A percentile compares a stretch with the other conserved stretches of the same genome.
phyloP scores from a whole-genome alignment of 1,139 yeast genomes.

The Taiozyma onychis region DNA sequence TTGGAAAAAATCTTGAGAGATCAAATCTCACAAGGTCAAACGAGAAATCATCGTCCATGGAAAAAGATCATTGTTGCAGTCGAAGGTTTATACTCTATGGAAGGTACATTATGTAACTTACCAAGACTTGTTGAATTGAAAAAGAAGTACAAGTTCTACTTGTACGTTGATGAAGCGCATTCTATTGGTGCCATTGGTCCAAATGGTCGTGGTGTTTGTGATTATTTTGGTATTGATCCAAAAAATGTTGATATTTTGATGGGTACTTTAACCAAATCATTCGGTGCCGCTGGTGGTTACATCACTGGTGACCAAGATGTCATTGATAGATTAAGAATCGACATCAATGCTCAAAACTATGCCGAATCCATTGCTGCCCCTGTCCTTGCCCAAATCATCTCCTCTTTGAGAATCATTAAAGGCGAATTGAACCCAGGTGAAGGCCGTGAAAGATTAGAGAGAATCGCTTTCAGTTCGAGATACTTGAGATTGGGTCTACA shows the following conservation, averaged over 20 bases:
- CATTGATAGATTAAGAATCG: constrained; percentile 69
- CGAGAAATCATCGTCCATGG: constrained; percentile 97
- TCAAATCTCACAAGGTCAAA: constrained; percentile 94
- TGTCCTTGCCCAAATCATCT: constrained; percentile 79
- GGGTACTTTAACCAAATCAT: constrained; percentile 97
- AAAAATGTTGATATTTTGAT: constrained; percentile 74
- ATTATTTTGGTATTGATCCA: constrained; percentile 80
- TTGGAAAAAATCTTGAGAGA: constrained; percentile 79
- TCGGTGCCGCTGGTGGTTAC: constrained; percentile 99
- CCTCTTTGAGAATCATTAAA: constrained; percentile 71
- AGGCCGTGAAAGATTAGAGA: constrained; percentile 82
- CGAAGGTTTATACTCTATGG: constrained; percentile 97
- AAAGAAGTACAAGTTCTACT: constrained; percentile 80
- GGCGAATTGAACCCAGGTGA: constrained; percentile 90
- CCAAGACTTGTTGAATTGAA: constrained; percentile 73
- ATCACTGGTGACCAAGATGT: constrained; percentile 67
- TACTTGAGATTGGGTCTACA: constrained; percentile 86
- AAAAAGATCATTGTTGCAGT: constrained; percentile 87
- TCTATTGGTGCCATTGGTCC: constrained; percentile 98
- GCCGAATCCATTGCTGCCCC: constrained; percentile 90
- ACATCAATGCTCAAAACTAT: constrained; percentile 67
- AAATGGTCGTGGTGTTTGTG: constrained; percentile 90
- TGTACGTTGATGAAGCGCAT: constrained; percentile 96
- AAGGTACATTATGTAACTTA: constrained; percentile 88
- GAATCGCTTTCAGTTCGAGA: constrained; percentile 94